Evolutionary conservation across 1,139 yeast genomes (phyloP).

Genomic region (Saccharomyces hybrid): DNA sequence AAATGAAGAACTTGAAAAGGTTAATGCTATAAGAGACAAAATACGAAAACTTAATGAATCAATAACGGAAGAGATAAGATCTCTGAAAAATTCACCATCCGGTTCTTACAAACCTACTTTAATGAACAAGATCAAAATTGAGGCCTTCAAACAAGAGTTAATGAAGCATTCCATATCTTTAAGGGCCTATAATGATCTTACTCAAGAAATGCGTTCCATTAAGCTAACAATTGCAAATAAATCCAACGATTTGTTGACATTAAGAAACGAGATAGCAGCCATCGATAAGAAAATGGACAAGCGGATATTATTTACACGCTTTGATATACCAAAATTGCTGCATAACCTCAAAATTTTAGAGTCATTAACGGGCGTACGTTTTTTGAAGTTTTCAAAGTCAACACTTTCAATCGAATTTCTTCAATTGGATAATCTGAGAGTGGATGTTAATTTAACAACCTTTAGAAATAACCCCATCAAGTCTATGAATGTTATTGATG

Average conservation of each 20-base stretch:
- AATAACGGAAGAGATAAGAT: conserved; percentile 41
- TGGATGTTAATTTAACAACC: not conserved
- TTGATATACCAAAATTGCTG: not conserved
- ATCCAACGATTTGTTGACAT: conserved; percentile 3
- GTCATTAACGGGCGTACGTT: conserved; percentile 1
- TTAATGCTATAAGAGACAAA: conserved; percentile 37
- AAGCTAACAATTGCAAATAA: not conserved
- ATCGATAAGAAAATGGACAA: not conserved
- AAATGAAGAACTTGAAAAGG: conserved; percentile 32
- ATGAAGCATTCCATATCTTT: conserved; percentile 5
- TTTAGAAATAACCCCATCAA: not conserved
- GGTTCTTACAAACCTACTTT: conserved; percentile 34
- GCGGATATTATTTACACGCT: not conserved
- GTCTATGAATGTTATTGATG: not conserved
- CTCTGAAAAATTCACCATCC: conserved; percentile 47
- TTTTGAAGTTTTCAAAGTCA: conserved; percentile 4
- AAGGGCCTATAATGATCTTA: not conserved
- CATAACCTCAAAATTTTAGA: not conserved
- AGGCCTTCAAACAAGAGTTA: conserved; percentile 24
- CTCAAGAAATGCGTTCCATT: not conserved
- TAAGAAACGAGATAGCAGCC: not conserved
- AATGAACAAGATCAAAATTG: conserved; percentile 29
- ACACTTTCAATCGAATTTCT: conserved; percentile 11
- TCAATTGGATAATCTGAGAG: conserved; percentile 1
- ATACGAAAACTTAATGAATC: conserved; percentile 42